Percentiles rank a stretch among this genome's conserved stretches.
Conservation (phyloP, 108 stramenopile species). For the Nitzschia sp. region DNA sequence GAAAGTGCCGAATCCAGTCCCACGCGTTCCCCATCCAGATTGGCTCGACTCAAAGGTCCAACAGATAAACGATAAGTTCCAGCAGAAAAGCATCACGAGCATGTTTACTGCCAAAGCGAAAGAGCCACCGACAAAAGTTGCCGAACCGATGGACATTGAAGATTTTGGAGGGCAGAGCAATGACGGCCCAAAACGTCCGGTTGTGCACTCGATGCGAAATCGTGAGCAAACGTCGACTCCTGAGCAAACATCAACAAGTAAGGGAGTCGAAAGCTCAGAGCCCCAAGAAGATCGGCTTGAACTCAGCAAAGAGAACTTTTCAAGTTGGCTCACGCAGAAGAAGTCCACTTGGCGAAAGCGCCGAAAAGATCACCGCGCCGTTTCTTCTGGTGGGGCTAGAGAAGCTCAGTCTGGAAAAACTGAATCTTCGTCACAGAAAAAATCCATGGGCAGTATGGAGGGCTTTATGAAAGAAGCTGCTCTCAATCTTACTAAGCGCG, state of each 20-base stretch:
- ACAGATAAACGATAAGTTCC: conserved; percentile 79
- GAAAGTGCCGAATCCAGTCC: conserved; percentile 93
- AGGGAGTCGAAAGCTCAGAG: conserved; percentile 4
- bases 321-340: conserved; percentile 88
- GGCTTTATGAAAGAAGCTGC: conserved; percentile 85
- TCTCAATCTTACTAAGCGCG: conserved; percentile 51
- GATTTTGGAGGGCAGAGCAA: conserved; percentile 50
- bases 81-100: conserved; percentile 83
- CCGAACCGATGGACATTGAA: conserved; percentile 71
- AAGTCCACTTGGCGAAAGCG: conserved; percentile 83
- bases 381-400: conserved; percentile 4
- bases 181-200: conserved; percentile 55
- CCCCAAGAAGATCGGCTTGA: conserved; percentile 36
- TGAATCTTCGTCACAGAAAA: conserved; percentile 36
- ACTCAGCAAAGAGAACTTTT: conserved; percentile 61
- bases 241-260: conserved; percentile 1
- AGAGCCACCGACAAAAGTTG: not conserved
- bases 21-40: conserved; percentile 92
- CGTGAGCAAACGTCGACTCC: conserved; percentile 1
- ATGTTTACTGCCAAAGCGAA: conserved; percentile 54
- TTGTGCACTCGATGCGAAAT: conserved; percentile 58
- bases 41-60: conserved; percentile 92
- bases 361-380: conserved; percentile 48
- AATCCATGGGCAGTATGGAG: conserved; percentile 62
- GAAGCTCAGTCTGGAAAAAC: conserved; percentile 4